A percentile compares a stretch with the other conserved stretches of the same genome.
phyloP scores from a whole-genome alignment of 2,329 filamentous ascomycete genomes.

The Fusarium tuaranense region DNA sequence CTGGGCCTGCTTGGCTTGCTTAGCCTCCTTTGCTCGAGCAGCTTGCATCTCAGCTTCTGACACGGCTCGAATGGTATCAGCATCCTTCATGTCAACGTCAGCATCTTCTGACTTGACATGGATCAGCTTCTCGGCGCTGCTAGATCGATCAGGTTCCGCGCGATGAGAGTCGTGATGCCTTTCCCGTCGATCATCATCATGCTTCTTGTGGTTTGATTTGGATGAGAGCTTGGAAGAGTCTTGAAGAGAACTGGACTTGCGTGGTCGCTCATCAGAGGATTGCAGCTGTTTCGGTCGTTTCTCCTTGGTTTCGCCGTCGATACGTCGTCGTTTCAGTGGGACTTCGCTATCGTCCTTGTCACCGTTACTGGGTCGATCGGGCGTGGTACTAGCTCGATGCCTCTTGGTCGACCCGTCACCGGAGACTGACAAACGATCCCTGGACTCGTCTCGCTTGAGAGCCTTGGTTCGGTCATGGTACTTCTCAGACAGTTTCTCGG shows the following conservation, averaged over 20 bases:
- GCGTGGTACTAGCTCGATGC: constrained; percentile 69
- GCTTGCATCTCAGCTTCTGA: constrained; percentile 49
- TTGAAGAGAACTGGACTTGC: constrained; percentile 56
- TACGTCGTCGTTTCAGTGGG: constrained; percentile 66
- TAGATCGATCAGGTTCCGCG: constrained; percentile 56
- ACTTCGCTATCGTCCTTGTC: constrained; percentile 66
- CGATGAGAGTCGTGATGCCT: constrained; percentile 55
- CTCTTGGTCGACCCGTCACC: constrained; percentile 68
- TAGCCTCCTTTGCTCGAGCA: constrained; percentile 49
- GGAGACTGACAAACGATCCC: constrained; percentile 63
- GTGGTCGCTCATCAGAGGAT: constrained; percentile 60
- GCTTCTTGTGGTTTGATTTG: constrained; percentile 53
- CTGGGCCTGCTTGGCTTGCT: constrained; percentile 25
- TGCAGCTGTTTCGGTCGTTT: constrained; percentile 57
- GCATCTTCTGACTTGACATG: constrained; percentile 68
- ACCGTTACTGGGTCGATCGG: constrained; percentile 62
- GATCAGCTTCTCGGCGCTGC: constrained; percentile 61
- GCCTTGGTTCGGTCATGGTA: constrained; percentile 71
- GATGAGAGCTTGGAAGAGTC: constrained; percentile 53
- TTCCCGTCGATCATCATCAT: constrained; percentile 56
- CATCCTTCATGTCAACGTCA: constrained; percentile 68
- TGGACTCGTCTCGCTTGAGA: constrained; percentile 71
- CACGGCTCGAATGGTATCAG: constrained; percentile 46
- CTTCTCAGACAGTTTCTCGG: constrained; percentile 60
- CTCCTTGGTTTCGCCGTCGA: constrained; percentile 67